Evolutionary conservation across 2,329 filamentous ascomycete genomes (phyloP).

Genomic region (Pseudogymnoascus sp.): DNA sequence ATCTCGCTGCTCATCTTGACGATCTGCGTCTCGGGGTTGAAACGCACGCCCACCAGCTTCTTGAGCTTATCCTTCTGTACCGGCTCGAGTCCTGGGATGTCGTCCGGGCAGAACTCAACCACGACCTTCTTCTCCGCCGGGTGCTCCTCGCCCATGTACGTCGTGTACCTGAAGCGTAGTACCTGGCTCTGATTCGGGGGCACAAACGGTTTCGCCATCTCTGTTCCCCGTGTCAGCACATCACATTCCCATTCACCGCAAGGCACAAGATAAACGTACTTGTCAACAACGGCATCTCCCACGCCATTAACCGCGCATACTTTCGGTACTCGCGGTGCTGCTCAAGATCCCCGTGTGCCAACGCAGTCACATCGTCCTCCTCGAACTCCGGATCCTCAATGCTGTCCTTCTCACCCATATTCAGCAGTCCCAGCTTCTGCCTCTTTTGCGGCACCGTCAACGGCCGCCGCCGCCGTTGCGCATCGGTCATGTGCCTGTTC

Average conservation of each 20-base stretch:
- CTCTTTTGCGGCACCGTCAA: background rate
- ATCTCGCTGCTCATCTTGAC: constrained; percentile 88
- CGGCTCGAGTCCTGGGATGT: constrained; percentile 58
- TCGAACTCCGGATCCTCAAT: constrained; percentile 46
- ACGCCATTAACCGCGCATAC: constrained; percentile 78
- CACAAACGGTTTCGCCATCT: constrained; percentile 73
- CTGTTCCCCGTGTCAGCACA: constrained; percentile 36
- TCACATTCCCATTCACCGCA: background rate
- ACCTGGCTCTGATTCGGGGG: constrained; percentile 59
- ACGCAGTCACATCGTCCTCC: constrained; percentile 74
- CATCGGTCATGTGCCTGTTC: background rate
- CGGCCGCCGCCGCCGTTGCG: background rate
- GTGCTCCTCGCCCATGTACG: constrained; percentile 89
- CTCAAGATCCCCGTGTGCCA: constrained; percentile 81
- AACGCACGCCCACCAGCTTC: constrained; percentile 78
- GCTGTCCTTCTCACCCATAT: constrained; percentile 24
- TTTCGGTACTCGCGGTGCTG: constrained; percentile 81
- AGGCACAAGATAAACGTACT: constrained; percentile 50
- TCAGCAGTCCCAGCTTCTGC: constrained; percentile 26
- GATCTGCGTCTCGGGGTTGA: constrained; percentile 73
- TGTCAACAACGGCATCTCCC: constrained; percentile 88
- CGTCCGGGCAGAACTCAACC: constrained; percentile 71
- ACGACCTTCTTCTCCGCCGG: constrained; percentile 91
- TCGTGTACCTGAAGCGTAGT: constrained; percentile 92
- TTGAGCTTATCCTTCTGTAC: constrained; percentile 70